phyloP scores from a whole-genome alignment of 2,329 filamentous ascomycete genomes.

The Tothia fuscella region DNA sequence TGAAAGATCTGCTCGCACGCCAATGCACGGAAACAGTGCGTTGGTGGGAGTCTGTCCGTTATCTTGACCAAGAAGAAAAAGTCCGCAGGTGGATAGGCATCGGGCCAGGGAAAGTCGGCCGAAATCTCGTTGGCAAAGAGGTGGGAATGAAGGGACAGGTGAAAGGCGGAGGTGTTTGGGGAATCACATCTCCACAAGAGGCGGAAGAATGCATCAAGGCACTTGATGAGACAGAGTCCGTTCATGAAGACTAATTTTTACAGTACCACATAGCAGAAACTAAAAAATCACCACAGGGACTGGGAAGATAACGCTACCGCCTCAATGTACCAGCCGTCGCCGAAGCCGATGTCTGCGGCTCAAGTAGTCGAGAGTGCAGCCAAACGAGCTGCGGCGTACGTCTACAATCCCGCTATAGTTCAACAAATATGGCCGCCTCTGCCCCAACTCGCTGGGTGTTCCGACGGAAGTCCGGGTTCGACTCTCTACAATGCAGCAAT shows the following conservation, averaged over 20 bases:
- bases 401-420: conserved; percentile 10
- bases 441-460: not conserved
- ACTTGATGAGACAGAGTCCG: conserved; percentile 33
- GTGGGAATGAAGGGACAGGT: conserved; percentile 76
- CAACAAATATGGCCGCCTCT: conserved; percentile 10
- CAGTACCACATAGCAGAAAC: not conserved
- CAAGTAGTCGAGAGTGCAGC: not conserved
- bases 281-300: conserved; percentile 5
- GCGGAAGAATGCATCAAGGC: conserved; percentile 34
- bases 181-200: conserved; percentile 63
- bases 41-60: conserved; percentile 91
- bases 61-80: conserved; percentile 71
- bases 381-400: conserved; percentile 2
- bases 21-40: conserved; percentile 84
- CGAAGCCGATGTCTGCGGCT: not conserved
- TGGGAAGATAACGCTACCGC: not conserved
- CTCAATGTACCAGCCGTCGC: not conserved
- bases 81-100: conserved; percentile 83
- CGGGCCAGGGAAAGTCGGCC: conserved; percentile 83
- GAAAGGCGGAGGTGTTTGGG: conserved; percentile 89
- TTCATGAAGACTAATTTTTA: conserved; percentile 22
- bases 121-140: conserved; percentile 90
- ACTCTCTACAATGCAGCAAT: conserved; percentile 6
- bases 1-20: conserved; percentile 67
- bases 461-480: not conserved